Evolutionary conservation across 768 basidiomycete species (phyloP), one percentile per base, ranked within the genome.

Genomic region (Lentinula sp.): DNA sequence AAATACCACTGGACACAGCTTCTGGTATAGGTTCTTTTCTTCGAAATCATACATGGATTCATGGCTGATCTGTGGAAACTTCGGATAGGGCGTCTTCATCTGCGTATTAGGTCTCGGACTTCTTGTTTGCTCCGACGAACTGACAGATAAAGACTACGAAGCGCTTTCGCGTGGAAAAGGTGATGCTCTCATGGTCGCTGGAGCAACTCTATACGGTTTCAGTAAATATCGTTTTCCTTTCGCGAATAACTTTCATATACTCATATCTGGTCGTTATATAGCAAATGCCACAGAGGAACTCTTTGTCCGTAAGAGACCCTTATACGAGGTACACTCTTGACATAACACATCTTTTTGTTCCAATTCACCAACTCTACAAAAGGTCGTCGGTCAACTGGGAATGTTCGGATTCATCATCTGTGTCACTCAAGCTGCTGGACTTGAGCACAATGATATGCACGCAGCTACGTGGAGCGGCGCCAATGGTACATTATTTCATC

Each of bases 201-300:
- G 91, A 31, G 90, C 93, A 4, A 89, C 90, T 0, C 78, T 94
- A 21, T 94, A 94, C 64, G 93, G 93, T 49, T 86, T 93, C 71
- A 90, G 91, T 93, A 67, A 62, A 87, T 82, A 13, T 23, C 15
- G 1, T 15, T 43, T 18, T 35, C n/a, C 10, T 37, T 7, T 42
- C 10, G 23, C 5, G 16, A 43, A 21, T 32, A 18, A 11, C 21
- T 49, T 10, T 0, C 31, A 35, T 4, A 8, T 32, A 34, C 2
- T 28, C 23, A 13, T 15, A 46, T 43, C 40, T 15, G n/a, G 28
- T 28, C 45, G 23, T 57, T 57, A 28, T 23, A 34, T 64, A 93
- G 91, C 89, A 23, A 94, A 94, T 65, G 90, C 92, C 32, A 91
- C 90, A 0, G 93, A 95, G 70, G 93, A 94, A 69, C 90, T 89